A percentile compares a stretch with the other conserved stretches of the same genome.
Evolutionary conservation across 768 basidiomycete species (phyloP).

Genomic region (Aureoboletus auriporus): DNA sequence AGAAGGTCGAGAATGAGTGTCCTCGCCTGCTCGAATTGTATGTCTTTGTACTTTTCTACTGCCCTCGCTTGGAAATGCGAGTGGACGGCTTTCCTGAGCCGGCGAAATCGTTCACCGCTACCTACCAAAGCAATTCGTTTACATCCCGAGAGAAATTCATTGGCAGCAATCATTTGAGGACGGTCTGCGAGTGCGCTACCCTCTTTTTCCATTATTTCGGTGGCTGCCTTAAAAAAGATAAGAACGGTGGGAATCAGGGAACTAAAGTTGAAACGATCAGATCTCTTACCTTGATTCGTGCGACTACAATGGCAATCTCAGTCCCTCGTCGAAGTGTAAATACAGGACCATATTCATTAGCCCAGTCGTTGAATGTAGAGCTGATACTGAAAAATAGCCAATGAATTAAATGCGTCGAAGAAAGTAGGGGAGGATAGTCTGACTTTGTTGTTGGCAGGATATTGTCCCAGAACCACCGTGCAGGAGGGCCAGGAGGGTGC

Average conservation of each 20-base stretch:
- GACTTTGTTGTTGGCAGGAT: constrained; percentile 8
- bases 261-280: neutral
- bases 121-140: constrained; percentile 49
- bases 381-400: constrained; percentile 8
- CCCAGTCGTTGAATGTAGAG: constrained; percentile 45
- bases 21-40: constrained; percentile 35
- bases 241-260: no score
- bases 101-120: constrained; percentile 51
- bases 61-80: constrained; percentile 49
- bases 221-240: constrained; percentile 39
- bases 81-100: constrained; percentile 51
- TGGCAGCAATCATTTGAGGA: constrained; percentile 48
- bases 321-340: constrained; percentile 50
- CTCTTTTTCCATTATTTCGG: constrained; percentile 62
- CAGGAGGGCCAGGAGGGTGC: constrained; percentile 18
- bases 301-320: constrained; percentile 14
- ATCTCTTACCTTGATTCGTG: constrained; percentile 15
- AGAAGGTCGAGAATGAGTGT: constrained; percentile 27
- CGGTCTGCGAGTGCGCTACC: constrained; percentile 49
- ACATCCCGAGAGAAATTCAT: constrained; percentile 50
- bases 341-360: constrained; percentile 54
- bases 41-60: constrained; percentile 40
- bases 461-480: constrained; percentile 5
- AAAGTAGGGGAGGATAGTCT: neutral
- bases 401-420: neutral